A percentile compares a stretch with the other conserved stretches of the same genome.
phyloP scores from a whole-genome alignment of 1,139 yeast species.

The Nakaseomyces kungkrabaensis region DNA sequence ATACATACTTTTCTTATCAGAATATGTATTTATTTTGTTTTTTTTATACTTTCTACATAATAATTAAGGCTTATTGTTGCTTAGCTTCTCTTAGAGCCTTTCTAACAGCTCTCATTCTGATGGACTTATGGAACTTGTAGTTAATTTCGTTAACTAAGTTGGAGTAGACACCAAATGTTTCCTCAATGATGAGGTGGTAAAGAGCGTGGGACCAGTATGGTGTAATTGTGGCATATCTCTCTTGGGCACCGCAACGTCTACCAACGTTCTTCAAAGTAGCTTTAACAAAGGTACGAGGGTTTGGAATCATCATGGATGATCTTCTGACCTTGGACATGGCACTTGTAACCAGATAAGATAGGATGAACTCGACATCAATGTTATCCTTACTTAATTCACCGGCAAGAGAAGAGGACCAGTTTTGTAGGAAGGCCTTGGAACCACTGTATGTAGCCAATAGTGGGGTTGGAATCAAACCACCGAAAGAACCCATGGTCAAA shows the following conservation, averaged over 20 bases:
- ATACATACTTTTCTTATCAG: not conserved
- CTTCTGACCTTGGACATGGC: slow-evolving; percentile 91
- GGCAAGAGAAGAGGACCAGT: slow-evolving; percentile 86
- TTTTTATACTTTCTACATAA: not conserved
- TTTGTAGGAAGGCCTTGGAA: slow-evolving; percentile 87
- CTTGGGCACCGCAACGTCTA: slow-evolving; percentile 87
- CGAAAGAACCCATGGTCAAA: slow-evolving; percentile 93
- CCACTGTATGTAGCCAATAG: slow-evolving; percentile 90
- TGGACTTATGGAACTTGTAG: slow-evolving; percentile 65
- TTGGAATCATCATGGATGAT: slow-evolving; percentile 68
- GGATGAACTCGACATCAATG: slow-evolving; percentile 75
- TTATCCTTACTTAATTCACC: slow-evolving; percentile 62
- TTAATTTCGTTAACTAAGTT: slow-evolving; percentile 59
- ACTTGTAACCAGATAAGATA: slow-evolving; percentile 89
- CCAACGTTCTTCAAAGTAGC: slow-evolving; percentile 63
- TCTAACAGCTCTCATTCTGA: slow-evolving; percentile 72
- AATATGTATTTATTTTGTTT: not conserved
- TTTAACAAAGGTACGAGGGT: slow-evolving; percentile 66
- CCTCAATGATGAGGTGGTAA: slow-evolving; percentile 76
- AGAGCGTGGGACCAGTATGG: slow-evolving; percentile 95
- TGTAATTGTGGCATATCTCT: slow-evolving; percentile 73
- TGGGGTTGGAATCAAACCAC: slow-evolving; percentile 90
- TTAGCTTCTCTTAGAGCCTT: slow-evolving; percentile 49
- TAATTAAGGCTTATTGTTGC: slow-evolving; percentile 9
- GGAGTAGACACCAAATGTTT: slow-evolving; percentile 74